Conservation (phyloP, 177 flowering plant genomes). For the Tripterygium wilfordii region DNA sequence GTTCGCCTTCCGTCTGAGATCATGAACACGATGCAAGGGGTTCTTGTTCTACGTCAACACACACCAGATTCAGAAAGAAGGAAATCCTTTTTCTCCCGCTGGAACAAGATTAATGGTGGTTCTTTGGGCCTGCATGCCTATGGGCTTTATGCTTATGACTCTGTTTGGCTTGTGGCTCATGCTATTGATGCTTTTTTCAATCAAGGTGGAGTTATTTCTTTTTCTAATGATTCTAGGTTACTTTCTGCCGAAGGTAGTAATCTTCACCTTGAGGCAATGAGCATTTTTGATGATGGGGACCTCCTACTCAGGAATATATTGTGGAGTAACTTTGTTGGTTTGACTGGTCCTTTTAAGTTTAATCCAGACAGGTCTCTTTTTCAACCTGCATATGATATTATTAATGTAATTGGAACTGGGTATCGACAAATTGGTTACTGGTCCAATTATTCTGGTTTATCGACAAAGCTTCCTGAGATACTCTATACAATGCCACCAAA, state of each 20-base stretch:
- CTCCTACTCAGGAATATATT: conserved; percentile 42
- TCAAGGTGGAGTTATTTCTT: conserved; percentile 58
- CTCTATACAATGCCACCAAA: conserved; percentile 49
- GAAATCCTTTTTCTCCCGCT: conserved; percentile 46
- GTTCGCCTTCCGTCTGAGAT: conserved; percentile 30
- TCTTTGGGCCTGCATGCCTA: conserved; percentile 51
- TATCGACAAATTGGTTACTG: conserved; percentile 60
- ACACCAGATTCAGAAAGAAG: conserved; percentile 53
- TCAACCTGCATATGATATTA: conserved; percentile 62
- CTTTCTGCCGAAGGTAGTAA: conserved; percentile 20
- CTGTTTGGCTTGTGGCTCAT: conserved; percentile 67
- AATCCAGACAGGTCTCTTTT: conserved; percentile 41
- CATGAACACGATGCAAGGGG: conserved; percentile 57
- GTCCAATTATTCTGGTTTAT: conserved; percentile 72
- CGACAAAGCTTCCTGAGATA: conserved; percentile 52
- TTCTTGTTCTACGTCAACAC: conserved; percentile 59
- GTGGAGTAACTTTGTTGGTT: conserved; percentile 44
- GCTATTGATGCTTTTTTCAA: conserved; percentile 55
- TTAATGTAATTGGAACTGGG: conserved; percentile 75
- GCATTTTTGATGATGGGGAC: conserved; percentile 53
- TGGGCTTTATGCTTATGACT: conserved; percentile 84
- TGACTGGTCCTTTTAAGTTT: conserved; percentile 65
- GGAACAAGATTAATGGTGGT: conserved; percentile 46
- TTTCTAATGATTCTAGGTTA: conserved; percentile 52
- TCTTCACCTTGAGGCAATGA: conserved; percentile 57